Evolutionary conservation across 2,329 filamentous ascomycete genomes (phyloP).

Genomic region (Xylariaceae sp.): DNA sequence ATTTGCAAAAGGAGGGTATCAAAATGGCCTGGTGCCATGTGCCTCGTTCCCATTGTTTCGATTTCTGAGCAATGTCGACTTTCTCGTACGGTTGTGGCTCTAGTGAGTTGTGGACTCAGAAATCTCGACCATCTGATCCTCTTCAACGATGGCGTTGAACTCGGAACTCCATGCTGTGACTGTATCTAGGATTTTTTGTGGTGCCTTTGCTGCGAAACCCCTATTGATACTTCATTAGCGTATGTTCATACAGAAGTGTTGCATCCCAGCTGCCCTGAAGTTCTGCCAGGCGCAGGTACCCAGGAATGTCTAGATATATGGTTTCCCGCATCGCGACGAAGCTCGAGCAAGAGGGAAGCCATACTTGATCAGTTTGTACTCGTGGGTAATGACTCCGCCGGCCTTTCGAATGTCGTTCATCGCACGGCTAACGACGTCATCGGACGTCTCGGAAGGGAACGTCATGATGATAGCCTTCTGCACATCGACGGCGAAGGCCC

Average conservation of each 20-base stretch:
- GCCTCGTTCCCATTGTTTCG: background rate
- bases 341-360: conserved; percentile 26
- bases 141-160: conserved; percentile 68
- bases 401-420: conserved; percentile 68
- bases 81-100: background rate
- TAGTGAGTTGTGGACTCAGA: conserved; percentile 7
- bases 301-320: too few relatives aligned
- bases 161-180: conserved; percentile 58
- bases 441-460: conserved; percentile 68
- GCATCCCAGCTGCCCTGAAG: too few relatives aligned
- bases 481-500: conserved; percentile 60
- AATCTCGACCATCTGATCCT: conserved; percentile 67
- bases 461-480: conserved; percentile 76
- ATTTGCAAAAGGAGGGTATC: conserved; percentile 10
- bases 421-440: conserved; percentile 65
- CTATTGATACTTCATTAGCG: conserved; percentile 43
- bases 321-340: background rate
- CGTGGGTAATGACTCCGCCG: conserved; percentile 76
- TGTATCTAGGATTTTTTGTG: conserved; percentile 64
- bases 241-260: too few relatives aligned
- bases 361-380: conserved; percentile 68
- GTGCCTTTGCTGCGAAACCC: conserved; percentile 74
- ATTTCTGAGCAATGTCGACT: conserved; percentile 6
- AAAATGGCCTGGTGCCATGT: background rate
- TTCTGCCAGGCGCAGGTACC: too few relatives aligned